Conservation (phyloP, 345 rosid genomes). For the Salix caprea region DNA sequence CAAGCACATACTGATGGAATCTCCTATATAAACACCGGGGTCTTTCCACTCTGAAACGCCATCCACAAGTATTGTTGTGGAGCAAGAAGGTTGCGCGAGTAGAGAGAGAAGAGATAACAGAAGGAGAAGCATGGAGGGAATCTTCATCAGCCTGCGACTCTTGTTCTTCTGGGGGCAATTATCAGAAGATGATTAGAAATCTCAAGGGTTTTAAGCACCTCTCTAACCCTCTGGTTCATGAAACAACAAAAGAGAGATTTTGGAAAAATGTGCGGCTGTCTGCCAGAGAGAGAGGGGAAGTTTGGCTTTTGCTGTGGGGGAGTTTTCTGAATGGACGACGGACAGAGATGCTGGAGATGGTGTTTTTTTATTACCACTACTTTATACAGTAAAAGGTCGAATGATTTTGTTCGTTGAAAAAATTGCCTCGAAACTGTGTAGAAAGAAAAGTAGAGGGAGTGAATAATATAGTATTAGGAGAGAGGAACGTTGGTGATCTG, state of each 20-base stretch:
- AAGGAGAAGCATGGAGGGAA: conserved; percentile 23
- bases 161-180: background rate
- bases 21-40: conserved; percentile 70
- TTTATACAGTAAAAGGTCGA: conserved; percentile 31
- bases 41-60: conserved; percentile 68
- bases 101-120: conserved; percentile 30
- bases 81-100: conserved; percentile 33
- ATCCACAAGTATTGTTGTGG: conserved; percentile 56
- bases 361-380: conserved; percentile 1
- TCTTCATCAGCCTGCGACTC: conserved; percentile 11
- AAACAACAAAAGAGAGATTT: background rate
- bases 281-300: background rate
- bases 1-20: conserved; percentile 54
- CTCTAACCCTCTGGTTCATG: background rate
- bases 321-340: conserved; percentile 33
- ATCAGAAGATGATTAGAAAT: background rate
- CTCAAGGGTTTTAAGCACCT: background rate
- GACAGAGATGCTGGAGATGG: conserved; percentile 19
- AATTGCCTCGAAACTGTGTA: background rate
- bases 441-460: conserved; percentile 6
- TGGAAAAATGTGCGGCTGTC: conserved; percentile 9
- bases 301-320: conserved; percentile 21
- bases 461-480: conserved; percentile 8
- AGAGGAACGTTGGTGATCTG: background rate
- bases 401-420: conserved; percentile 43